Base-by-base conservation (phyloP, 176 grass and related monocot species). In the Typha latifolia region DNA sequence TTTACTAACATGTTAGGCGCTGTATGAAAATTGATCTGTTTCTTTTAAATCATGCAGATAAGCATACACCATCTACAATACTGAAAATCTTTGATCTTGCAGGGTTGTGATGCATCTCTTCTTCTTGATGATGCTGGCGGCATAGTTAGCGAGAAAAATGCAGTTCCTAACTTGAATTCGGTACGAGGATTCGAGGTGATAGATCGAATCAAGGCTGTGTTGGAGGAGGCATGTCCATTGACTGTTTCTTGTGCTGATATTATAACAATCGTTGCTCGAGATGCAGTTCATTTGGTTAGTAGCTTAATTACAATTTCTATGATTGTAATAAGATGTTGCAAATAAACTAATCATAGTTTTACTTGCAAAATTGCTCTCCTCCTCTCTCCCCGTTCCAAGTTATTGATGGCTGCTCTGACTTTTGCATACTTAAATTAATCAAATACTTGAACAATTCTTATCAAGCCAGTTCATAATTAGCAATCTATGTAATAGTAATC, bases 181-280 rank as follows among this genome's bases (percentile, higher is more conserved):
- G 12, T 84, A 16, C 66, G 82, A 47, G 82, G 82, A 24, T 85
- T 85, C 20, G 77, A 85, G 52, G 82, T 85, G 50, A 77, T 85
- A 52, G 82, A 85, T 26, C 48, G 32, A 32, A 77, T 80, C 19
- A 85, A 85, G 77, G 78, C 37, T 63, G 49, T 74, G 67, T 19
- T 85, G 61, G 82, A 85, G 82, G 50, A 72, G 61, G 82, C 67
- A 3, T 85, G 82, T 26, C 77, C 82, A 13, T 24, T 55, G n/a
- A 85, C 77, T 62, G 82, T 85, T 34, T 85, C 82, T 8, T 80
- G 82, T 59, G 82, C 82, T 7, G 82, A 85, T 47, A 85, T 85
- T 55, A 31, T 85, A 8, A 66, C 82, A 65, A 85, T 85, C 22
- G 63, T 37, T 49, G 82, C 82, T 24, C 48, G 82, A 23, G 82